These are phyloP conservation scores for Colletotrichum sp. DNA, from an alignment of 2,329 filamentous ascomycete genomes.

Conservation along the genomic window DNA sequence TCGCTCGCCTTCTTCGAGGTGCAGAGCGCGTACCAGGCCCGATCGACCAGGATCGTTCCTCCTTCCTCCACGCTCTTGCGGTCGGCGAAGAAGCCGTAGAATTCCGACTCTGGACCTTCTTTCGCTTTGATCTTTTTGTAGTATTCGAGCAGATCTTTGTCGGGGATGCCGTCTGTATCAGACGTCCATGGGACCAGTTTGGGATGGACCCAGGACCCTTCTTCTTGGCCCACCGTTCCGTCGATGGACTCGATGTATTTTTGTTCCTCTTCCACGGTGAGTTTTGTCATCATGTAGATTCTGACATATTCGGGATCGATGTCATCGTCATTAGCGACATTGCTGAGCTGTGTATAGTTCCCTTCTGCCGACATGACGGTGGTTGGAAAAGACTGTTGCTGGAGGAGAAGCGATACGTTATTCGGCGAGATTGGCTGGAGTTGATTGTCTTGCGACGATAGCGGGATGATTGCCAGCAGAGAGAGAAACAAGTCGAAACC, in stretches of 20 bases:
- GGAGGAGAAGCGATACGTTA: fast-evolving
- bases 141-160: background rate
- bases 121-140: background rate
- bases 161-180: background rate
- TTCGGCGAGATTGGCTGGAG: fast-evolving
- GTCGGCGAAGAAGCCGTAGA: background rate
- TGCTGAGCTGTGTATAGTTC: background rate
- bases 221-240: fast-evolving
- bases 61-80: background rate
- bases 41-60: background rate
- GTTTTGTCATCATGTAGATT: background rate
- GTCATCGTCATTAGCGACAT: background rate
- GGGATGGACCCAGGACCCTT: background rate
- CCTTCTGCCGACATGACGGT: background rate
- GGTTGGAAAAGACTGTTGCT: background rate
- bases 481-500: no score
- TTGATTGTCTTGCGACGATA: fast-evolving
- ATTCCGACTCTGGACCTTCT: fast-evolving
- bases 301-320: background rate
- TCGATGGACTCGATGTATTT: background rate
- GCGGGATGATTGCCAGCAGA: fast-evolving
- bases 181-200: background rate
- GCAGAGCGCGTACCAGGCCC: background rate
- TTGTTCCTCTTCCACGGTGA: background rate
- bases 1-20: background rate